Percentiles rank a stretch among this genome's conserved stretches.
phyloP scores from a whole-genome alignment of 2,329 filamentous ascomycete species.

The Colletotrichum simmondsii region DNA sequence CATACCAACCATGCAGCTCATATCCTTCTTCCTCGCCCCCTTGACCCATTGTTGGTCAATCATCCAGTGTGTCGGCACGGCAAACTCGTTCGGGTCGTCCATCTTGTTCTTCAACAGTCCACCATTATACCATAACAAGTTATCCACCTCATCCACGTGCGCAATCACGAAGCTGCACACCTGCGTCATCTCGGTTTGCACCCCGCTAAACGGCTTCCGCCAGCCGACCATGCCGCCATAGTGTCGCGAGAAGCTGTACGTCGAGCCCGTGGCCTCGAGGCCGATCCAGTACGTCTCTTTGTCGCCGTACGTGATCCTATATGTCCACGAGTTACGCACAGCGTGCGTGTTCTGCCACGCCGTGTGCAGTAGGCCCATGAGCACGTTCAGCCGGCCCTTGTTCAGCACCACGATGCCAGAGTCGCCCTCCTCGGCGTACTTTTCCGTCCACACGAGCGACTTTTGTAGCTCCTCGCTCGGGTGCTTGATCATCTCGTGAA shows the following conservation, averaged over 20 bases:
- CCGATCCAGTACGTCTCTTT: constrained; percentile 60
- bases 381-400: constrained; percentile 48
- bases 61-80: constrained; percentile 53
- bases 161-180: constrained; percentile 55
- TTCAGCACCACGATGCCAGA: constrained; percentile 54
- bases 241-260: constrained; percentile 52
- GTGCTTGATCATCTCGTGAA: constrained; percentile 47
- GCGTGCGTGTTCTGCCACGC: constrained; percentile 56
- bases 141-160: constrained; percentile 50
- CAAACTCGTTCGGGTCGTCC: constrained; percentile 43
- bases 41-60: constrained; percentile 50
- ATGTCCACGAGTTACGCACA: constrained; percentile 53
- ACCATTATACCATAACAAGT: constrained; percentile 56
- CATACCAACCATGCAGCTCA: constrained; percentile 50
- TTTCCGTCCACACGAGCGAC: constrained; percentile 51
- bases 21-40: constrained; percentile 43
- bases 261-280: constrained; percentile 50
- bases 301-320: constrained; percentile 54
- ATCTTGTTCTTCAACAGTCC: constrained; percentile 53
- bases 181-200: constrained; percentile 26
- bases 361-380: constrained; percentile 52
- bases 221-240: constrained; percentile 55
- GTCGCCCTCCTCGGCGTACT: constrained; percentile 54
- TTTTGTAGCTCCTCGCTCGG: constrained; percentile 45
- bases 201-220: constrained; percentile 24